Evolutionary conservation across 805 yeast genomes (phyloP), one percentile per base, ranked within the genome.

Genomic region (Ogataea glucozyma): DNA sequence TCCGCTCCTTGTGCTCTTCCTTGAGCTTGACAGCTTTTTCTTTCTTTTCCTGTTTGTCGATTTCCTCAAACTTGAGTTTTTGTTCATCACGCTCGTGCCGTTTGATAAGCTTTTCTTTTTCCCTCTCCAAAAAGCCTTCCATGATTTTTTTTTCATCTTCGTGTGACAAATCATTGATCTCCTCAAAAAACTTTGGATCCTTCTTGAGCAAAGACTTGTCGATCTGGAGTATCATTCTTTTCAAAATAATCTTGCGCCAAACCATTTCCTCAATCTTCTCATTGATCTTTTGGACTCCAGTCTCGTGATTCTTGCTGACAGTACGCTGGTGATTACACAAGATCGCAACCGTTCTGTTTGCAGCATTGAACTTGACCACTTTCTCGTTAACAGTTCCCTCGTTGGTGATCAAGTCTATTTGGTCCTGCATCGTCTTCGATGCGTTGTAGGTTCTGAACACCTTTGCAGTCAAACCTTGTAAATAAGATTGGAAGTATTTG

Each of bases 401-500:
- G 61, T 88, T 85, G n/a, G 83, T 75, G 52, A 91, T 88, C 56
- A 82, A 67, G 60, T 86, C 96, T 47, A 91, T 66, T 62, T 88
- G 96, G 57, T 90, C 95, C 64, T 90, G 97, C 97, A 90, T 91
- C 2, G 97, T 89, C 63, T 87, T 86, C 1, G 97, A 87, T 1
- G 98, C 98, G 67, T 90, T 90, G 61, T 87, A 90, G 0, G 98
- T 90, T 81, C 98, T 95, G 73, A 90, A 91, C 16, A 90, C 97
- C 65, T 90, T 90, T 4, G 98, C 98, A 0, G 97, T 89, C 51
- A 90, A 73, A 0, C 98, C 98, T 18, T 85, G 81, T 93, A 90
- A 84, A 65, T 90, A 89, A 46, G 76, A 81, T 60, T 89, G 97
- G 58, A 90, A 77, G 61, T 88, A 90, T 62, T 83, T 86, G 71